phyloP scores from a whole-genome alignment of 2,329 filamentous ascomycete species.

The Penicillium crustosum region DNA sequence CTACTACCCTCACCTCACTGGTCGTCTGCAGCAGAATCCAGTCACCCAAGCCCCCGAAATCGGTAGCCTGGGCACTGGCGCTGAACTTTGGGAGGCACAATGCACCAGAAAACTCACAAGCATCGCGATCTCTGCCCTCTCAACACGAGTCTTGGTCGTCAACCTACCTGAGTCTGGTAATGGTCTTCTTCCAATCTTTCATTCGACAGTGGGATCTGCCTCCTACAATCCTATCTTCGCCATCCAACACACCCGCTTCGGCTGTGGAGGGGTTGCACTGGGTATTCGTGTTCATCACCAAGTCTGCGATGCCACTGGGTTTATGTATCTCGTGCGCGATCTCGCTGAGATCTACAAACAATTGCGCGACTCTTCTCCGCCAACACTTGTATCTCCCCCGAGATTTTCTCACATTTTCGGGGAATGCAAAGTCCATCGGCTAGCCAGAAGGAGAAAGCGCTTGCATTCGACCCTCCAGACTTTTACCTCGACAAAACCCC shows the following conservation, averaged over 20 bases:
- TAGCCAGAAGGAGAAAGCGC: background rate
- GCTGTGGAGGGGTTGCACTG: constrained; percentile 6
- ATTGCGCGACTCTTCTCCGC: constrained; percentile 1
- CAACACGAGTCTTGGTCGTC: background rate
- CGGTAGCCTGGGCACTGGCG: background rate
- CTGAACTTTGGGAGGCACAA: constrained; percentile 4
- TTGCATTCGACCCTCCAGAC: background rate
- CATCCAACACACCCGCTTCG: constrained; percentile 8
- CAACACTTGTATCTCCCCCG: background rate
- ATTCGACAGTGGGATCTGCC: background rate
- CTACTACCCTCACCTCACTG: constrained; percentile 10
- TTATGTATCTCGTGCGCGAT: constrained; percentile 2
- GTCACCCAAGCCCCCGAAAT: background rate
- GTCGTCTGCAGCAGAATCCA: background rate
- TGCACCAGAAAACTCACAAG: background rate
- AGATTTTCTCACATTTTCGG: background rate
- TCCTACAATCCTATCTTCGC: constrained; percentile 3
- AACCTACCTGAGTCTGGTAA: background rate
- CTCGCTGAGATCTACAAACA: constrained; percentile 6
- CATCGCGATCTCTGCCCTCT: background rate
- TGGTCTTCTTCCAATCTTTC: constrained; percentile 1
- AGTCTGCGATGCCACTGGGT: constrained; percentile 7
- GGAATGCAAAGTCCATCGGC: background rate
- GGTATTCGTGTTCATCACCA: constrained; percentile 7
- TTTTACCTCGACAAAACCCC: background rate